phyloP scores from a whole-genome alignment of 352 stramenopile genomes.

The Pythium chondricola region DNA sequence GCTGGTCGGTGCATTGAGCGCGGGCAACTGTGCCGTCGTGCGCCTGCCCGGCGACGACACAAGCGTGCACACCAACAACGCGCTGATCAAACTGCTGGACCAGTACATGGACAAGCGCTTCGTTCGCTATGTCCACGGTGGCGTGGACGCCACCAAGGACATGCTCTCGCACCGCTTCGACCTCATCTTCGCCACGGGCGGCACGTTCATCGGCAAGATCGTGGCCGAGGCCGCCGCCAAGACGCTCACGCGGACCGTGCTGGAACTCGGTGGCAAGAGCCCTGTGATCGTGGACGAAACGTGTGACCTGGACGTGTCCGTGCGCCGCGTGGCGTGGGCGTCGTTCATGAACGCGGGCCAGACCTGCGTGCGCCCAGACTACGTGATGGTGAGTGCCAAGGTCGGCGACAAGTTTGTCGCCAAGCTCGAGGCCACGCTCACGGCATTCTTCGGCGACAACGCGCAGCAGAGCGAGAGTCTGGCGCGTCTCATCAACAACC shows the following conservation, averaged over 20 bases:
- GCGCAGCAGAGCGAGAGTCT: constrained; percentile 37
- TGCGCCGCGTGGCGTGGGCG: constrained; percentile 73
- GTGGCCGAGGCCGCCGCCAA: constrained; percentile 87
- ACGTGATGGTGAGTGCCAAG: constrained; percentile 82
- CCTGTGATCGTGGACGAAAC: constrained; percentile 80
- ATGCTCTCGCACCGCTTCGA: constrained; percentile 74
- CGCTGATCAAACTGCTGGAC: constrained; percentile 38
- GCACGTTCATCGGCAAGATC: constrained; percentile 77
- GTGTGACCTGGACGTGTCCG: constrained; percentile 46
- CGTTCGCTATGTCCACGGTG: constrained; percentile 78
- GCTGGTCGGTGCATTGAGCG: constrained; percentile 75
- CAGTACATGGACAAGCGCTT: constrained; percentile 58
- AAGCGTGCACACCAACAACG: constrained; percentile 37
- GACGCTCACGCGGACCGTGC: constrained; percentile 89
- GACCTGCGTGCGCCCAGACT: constrained; percentile 93
- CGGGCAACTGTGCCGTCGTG: constrained; percentile 90
- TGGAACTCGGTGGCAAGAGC: constrained; percentile 94
- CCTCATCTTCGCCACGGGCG: constrained; percentile 72
- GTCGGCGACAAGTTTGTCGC: constrained; percentile 52
- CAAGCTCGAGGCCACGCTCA: constrained; percentile 29
- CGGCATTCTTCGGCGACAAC: constrained; percentile 53
- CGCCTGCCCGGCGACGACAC: constrained; percentile 87
- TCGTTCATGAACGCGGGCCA: constrained; percentile 91
- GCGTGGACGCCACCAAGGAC: constrained; percentile 51
- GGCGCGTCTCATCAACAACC: constrained; percentile 62